Evolutionary conservation across 2,329 filamentous ascomycete genomes (phyloP), one percentile per base, ranked within the genome.

Genomic region (Colletotrichum sp.): DNA sequence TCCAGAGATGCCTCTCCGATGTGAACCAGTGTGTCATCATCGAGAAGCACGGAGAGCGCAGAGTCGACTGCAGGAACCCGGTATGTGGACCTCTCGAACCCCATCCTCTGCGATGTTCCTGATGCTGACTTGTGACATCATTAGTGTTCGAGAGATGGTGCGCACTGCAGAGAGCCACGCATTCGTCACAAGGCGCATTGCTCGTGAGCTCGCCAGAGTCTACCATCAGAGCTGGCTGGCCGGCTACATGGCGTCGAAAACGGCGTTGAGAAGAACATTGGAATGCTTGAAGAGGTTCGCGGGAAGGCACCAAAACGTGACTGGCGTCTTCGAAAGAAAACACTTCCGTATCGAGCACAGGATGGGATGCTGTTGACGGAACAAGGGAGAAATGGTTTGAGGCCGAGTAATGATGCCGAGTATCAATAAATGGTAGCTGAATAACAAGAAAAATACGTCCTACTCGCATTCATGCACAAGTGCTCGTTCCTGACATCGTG

Each of bases 321-420:
- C 16, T 57, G 54, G 54, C 9, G 15, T 29, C 9, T 31, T 27
- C 13, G 24, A 31, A 31, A 18, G 0, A 21, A 51, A 51, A 21
- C 12, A 13, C n/a, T 21, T 0, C 12, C n/a, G 11, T 21, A 5
- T 21, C 2, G n/a, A 51, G 13, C 43, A 4, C 43, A 5, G 12
- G 3, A 51, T 51, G n/a, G 2, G 21, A 21, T 6, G 3, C 11
- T 6, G 8, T 1, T 24, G 43, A 6, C n/a, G 0, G n/a, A 21
- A 8, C 6, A 51, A 8, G 6, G n/a, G 43, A 0, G 21, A 24
- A 21, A n/a, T 51, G n/a, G 9, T 13, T 21, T 51, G n/a, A 51
- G 43, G 2, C 43, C n/a, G n/a, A 2, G n/a, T 8, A 7, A 4
- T 4, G 2, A 21, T 51, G 43, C n/a, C 1, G n/a, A 51, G 43